Percentiles rank a stretch among this genome's conserved stretches.
Conservation (phyloP, 2,329 filamentous ascomycete genomes). For the Pseudogymnoascus sp. region DNA sequence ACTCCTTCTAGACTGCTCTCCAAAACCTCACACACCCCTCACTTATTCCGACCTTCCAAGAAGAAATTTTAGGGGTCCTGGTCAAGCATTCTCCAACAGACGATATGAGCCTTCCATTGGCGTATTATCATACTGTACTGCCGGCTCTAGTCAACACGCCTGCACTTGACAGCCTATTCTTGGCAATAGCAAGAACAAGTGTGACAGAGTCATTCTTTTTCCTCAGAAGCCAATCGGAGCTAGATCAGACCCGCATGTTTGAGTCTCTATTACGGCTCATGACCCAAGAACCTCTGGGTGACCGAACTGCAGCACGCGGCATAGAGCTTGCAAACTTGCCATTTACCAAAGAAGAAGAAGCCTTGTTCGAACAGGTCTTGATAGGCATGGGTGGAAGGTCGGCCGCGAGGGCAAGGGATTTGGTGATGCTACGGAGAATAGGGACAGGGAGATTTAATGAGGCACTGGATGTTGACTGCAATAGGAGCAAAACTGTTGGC, state of each 20-base stretch:
- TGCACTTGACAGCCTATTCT: slow-evolving; percentile 59
- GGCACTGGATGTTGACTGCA: slow-evolving; percentile 35
- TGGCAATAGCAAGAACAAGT: slow-evolving; percentile 57
- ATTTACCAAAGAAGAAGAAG: slow-evolving; percentile 61
- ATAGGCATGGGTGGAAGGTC: slow-evolving; percentile 55
- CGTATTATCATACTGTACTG: slow-evolving; percentile 70
- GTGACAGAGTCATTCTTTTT: slow-evolving; percentile 69
- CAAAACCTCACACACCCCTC: slow-evolving; percentile 73
- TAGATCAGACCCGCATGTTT: slow-evolving; percentile 56
- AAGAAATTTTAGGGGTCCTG: slow-evolving; percentile 68
- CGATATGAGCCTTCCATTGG: slow-evolving; percentile 59
- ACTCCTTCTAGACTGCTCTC: slow-evolving; percentile 48
- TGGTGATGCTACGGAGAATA: slow-evolving; percentile 64
- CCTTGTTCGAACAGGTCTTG: slow-evolving; percentile 65
- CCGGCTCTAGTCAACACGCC: slow-evolving; percentile 59
- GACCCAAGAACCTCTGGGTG: slow-evolving; percentile 33
- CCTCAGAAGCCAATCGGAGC: slow-evolving; percentile 54
- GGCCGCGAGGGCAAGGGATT: slow-evolving; percentile 60
- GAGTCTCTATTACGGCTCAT: slow-evolving; percentile 55
- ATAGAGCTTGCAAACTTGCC: slow-evolving; percentile 66
- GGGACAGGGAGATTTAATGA: slow-evolving; percentile 53
- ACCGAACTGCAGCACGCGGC: slow-evolving; percentile 45
- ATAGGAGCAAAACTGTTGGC: slow-evolving; percentile 18
- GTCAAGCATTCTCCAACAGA: slow-evolving; percentile 50
- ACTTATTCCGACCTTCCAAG: slow-evolving; percentile 70